Base-by-base conservation (phyloP, 192 early-diverging fungal genomes). In the Umbelopsis isabellina region DNA sequence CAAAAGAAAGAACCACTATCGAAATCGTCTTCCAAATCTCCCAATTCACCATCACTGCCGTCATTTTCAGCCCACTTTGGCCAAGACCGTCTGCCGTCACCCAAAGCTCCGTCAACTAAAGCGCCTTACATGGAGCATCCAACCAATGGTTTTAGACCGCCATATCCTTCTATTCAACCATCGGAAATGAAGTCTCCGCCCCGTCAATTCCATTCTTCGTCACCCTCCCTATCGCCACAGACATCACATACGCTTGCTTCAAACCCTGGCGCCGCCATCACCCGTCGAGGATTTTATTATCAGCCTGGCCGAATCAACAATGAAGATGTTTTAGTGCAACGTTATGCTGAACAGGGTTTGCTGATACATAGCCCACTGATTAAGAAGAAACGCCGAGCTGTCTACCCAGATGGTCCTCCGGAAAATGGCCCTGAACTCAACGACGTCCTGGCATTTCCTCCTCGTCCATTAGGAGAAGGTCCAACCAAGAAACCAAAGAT, bases 201-300 rank as follows among this genome's bases (percentile, higher is more conserved):
- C 6, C 55, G 30, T 35, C 25, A 35, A 2, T 61, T 35, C 16
- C 55, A 61, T 12, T 61, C 37, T 41, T 41, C 37, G 6, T 41
- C 55, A 18, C 27, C 55, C 13, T 61, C 55, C 27, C 0, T 10
- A 61, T 61, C 55, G 1, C 55, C 55, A 16, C 55, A 61, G 18
- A n/a, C 27, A 61, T 35, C 25, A 5, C 33, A 25, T 2, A 27
- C 33, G 6, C 11, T 61, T 30, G 12, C 51, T 11, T 12, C 21
- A 18, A 61, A 61, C 5, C 55, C 55, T 27, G 55, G 33, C 13
- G 30, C 55, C 12, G 55, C 55, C 27, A 61, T 61, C 18, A 61
- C 55, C 18, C 69, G 70, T 22, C 68, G 74, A 49, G 74, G 74
- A 0, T 75, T 75, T 47, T 75, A 75, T 66, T 75, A 75, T 53